Conservation (phyloP, 208 protist genomes). For the Leishmania martiniquensis region DNA sequence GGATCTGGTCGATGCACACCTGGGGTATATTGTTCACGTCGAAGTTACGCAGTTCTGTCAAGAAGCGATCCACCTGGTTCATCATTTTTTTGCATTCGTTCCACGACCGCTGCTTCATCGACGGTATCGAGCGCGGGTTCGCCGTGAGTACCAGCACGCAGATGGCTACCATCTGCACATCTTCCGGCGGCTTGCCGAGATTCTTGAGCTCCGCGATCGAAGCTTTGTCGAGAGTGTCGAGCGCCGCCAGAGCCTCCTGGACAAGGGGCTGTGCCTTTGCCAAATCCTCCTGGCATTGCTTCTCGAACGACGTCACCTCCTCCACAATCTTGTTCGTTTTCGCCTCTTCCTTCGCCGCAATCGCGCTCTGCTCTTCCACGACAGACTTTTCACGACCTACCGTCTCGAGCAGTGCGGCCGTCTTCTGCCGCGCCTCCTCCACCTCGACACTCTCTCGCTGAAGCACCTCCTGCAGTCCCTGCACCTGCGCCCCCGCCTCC, state of each 20-base stretch:
- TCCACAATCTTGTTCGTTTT: conserved; percentile 96
- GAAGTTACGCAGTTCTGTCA: conserved; percentile 93
- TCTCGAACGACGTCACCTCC: conserved; percentile 91
- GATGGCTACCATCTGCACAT: conserved; percentile 96
- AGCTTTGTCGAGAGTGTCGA: conserved; percentile 98
- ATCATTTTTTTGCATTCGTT: conserved; percentile 98
- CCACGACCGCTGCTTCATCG: conserved; percentile 94
- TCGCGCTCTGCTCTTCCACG: conserved; percentile 95
- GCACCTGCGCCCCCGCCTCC: conserved; percentile 91
- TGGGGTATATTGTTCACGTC: conserved; percentile 97
- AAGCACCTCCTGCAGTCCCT: conserved; percentile 90
- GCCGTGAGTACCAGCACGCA: conserved; percentile 96
- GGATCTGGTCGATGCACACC: conserved; percentile 94
- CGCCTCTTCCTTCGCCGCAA: conserved; percentile 95
- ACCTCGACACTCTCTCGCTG: conserved; percentile 94
- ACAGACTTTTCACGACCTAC: conserved; percentile 96
- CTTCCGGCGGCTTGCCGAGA: conserved; percentile 95
- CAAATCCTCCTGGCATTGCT: conserved; percentile 88
- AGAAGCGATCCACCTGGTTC: conserved; percentile 95
- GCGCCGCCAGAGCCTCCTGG: conserved; percentile 94
- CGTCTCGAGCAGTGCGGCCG: conserved; percentile 93
- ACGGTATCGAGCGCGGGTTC: conserved; percentile 89
- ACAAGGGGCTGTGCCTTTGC: conserved; percentile 95
- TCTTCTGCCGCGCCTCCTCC: conserved; percentile 95
- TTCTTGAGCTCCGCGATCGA: conserved; percentile 98